Conservation (phyloP, 805 yeast species). For the Torulaspora gathmanii region DNA sequence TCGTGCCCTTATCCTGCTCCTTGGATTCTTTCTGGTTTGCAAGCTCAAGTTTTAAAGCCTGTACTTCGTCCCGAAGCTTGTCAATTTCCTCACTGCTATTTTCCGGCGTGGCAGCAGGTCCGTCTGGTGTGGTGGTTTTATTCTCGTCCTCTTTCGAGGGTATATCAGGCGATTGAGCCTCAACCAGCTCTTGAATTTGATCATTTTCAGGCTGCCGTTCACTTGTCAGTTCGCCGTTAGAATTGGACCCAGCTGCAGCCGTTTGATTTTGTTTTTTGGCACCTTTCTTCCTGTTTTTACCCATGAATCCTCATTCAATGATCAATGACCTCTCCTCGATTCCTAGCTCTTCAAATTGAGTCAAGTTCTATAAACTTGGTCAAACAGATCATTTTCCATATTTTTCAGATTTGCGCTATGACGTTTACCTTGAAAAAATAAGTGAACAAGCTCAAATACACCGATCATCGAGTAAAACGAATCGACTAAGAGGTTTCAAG, state of each 20-base stretch:
- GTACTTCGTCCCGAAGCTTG: conserved; percentile 7
- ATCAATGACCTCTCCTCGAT: background rate
- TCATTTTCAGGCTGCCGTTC: conserved; percentile 1
- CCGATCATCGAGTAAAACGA: background rate
- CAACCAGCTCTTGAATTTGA: background rate
- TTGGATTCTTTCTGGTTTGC: conserved; percentile 2
- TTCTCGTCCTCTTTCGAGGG: background rate
- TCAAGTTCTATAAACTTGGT: background rate
- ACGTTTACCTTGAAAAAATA: conserved; percentile 2
- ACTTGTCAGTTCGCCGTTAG: conserved; percentile 1
- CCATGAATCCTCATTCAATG: conserved; percentile 9
- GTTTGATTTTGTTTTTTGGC: conserved; percentile 7
- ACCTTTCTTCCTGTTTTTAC: conserved; percentile 16
- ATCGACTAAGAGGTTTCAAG: background rate
- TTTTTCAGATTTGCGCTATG: background rate
- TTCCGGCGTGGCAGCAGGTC: background rate
- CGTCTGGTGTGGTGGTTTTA: background rate
- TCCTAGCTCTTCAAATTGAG: background rate
- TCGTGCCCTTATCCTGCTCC: background rate
- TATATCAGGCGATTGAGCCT: background rate
- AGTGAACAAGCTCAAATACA: background rate
- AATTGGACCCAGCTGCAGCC: background rate
- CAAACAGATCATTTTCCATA: background rate
- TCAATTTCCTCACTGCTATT: background rate
- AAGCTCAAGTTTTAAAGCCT: conserved; percentile 4